Percentiles rank a stretch among this genome's conserved stretches.
Evolutionary conservation across 441 rosid species (phyloP).

Genomic region (Erodium moschatum): DNA sequence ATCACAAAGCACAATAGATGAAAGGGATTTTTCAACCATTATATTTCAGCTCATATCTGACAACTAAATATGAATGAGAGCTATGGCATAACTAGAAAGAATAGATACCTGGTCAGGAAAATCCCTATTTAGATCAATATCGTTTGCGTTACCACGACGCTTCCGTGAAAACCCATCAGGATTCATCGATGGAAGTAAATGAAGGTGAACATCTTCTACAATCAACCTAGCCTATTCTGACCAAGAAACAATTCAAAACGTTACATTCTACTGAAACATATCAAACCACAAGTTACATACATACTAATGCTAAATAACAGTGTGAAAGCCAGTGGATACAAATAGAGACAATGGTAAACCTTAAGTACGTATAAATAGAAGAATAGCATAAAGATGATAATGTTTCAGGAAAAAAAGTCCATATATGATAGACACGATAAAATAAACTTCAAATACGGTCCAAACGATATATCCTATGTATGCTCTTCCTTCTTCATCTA

Average conservation of each 20-base stretch:
- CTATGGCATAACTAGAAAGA: conserved; percentile 13
- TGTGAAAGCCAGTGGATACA: neutral
- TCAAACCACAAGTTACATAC: neutral
- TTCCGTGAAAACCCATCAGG: conserved; percentile 80
- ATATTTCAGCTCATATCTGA: neutral
- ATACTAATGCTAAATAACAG: neutral
- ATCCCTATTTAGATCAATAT: conserved; percentile 88
- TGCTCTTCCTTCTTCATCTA: neutral
- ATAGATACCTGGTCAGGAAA: conserved; percentile 89
- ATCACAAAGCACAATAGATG: too few relatives aligned
- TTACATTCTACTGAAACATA: neutral
- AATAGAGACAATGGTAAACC: neutral
- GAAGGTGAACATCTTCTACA: conserved; percentile 80
- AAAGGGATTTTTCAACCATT: too few relatives aligned
- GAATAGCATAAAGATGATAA: neutral
- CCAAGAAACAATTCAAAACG: conserved; percentile 17
- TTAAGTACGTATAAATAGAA: neutral
- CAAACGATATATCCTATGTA: neutral
- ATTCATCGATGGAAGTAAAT: conserved; percentile 87
- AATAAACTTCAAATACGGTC: neutral
- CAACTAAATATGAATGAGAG: neutral
- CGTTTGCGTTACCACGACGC: conserved; percentile 74
- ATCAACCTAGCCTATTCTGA: conserved; percentile 56
- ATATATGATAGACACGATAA: neutral
- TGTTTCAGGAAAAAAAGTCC: neutral